phyloP scores from a whole-genome alignment of 2,329 filamentous ascomycete genomes.

The Colletotrichum limetticola region DNA sequence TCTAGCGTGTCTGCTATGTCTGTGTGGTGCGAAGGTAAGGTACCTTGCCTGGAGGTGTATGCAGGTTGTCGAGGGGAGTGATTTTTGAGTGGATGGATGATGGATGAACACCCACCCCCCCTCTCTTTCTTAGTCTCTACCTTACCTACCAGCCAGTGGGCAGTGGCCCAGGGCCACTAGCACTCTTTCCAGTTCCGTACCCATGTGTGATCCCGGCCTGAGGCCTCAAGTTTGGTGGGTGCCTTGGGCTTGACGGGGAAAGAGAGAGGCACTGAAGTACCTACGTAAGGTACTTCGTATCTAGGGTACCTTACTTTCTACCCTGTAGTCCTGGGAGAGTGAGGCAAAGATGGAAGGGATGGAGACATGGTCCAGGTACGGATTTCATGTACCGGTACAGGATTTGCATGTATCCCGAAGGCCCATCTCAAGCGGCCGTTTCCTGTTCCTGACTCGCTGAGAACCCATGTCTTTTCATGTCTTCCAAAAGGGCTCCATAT shows the following conservation, averaged over 20 bases:
- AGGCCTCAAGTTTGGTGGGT: neutral
- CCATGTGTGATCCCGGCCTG: neutral
- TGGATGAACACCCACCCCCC: constrained; percentile 6
- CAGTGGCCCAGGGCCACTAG: neutral
- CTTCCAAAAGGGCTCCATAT: constrained; percentile 15
- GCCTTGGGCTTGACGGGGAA: neutral
- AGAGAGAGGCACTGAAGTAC: neutral
- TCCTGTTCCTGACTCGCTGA: constrained; percentile 35
- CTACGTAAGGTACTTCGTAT: too few relatives aligned
- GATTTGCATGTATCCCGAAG: constrained; percentile 5
- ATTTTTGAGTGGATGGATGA: neutral
- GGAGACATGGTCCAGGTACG: neutral
- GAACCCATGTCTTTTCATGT: constrained; percentile 19
- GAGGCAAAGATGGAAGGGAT: neutral
- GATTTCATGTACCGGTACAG: constrained; percentile 32
- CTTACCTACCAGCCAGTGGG: too few relatives aligned
- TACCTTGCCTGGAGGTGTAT: neutral
- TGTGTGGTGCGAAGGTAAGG: neutral
- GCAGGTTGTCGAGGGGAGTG: neutral
- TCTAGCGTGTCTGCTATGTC: neutral
- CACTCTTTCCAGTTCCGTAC: neutral
- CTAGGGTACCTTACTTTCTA: too few relatives aligned
- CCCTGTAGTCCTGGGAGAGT: neutral
- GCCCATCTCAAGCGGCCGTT: constrained; percentile 34
- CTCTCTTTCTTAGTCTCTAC: neutral